phyloP scores from a whole-genome alignment of 176 grass and related monocot genomes.

The Aegilops speltoides region DNA sequence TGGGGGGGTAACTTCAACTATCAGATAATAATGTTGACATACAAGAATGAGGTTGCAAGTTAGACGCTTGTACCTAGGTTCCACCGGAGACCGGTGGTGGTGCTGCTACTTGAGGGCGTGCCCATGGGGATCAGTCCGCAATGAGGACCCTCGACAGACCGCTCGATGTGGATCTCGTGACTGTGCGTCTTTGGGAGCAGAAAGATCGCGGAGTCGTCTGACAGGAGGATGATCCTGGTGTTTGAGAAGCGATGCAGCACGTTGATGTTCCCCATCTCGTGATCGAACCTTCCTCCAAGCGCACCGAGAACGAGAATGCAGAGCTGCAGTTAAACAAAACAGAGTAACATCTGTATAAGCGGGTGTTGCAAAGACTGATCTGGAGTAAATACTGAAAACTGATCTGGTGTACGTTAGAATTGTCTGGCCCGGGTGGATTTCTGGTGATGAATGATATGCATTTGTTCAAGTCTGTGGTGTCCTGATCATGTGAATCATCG shows the following conservation, averaged over 20 bases:
- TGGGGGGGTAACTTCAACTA: neutral
- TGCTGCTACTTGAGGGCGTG: constrained; percentile 45
- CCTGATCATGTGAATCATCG: constrained; percentile 94
- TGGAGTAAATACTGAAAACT: neutral
- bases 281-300: constrained; percentile 89
- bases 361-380: neutral
- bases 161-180: constrained; percentile 66
- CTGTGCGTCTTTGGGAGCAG: constrained; percentile 68
- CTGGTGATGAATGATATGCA: constrained; percentile 62
- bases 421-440: constrained; percentile 33
- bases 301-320: constrained; percentile 83
- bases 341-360: neutral
- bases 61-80: constrained; percentile 58
- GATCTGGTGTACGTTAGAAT: constrained; percentile 50
- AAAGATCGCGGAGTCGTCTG: constrained; percentile 75
- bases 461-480: constrained; percentile 96
- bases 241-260: constrained; percentile 68
- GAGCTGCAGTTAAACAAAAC: constrained; percentile 44
- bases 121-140: constrained; percentile 89
- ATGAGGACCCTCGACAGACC: constrained; percentile 62
- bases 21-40: constrained; percentile 1
- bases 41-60: neutral
- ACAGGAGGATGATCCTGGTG: constrained; percentile 66
- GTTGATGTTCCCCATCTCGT: constrained; percentile 97
- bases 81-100: constrained; percentile 87